These are phyloP conservation scores for Tephrocybe rancida DNA, from an alignment of 768 basidiomycete species.

Conservation along the genomic window DNA sequence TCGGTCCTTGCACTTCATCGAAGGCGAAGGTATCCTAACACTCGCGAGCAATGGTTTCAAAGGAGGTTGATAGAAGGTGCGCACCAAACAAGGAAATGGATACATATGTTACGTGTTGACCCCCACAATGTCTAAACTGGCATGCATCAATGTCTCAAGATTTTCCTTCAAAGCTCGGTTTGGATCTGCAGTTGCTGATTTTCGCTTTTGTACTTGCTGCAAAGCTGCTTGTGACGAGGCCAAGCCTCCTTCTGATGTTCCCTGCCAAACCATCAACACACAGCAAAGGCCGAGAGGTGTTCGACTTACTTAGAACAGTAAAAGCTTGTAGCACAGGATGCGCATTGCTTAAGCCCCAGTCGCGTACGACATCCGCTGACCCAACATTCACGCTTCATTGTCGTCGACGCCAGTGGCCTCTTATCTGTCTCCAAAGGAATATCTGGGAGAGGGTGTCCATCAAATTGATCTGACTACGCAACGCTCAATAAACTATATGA, in stretches of 20 bases:
- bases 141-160: no score
- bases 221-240: slow-evolving; percentile 1
- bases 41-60: no score
- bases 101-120: no score
- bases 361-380: neutral
- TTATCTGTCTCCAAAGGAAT: slow-evolving; percentile 28
- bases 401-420: neutral
- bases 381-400: neutral
- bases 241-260: slow-evolving; percentile 8
- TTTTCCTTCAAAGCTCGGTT: no score
- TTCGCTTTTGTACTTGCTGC: neutral
- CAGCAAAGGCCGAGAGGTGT: neutral
- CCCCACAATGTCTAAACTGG: no score
- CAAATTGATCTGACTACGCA: neutral
- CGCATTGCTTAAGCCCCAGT: neutral
- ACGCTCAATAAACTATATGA: no score
- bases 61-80: no score
- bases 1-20: no score
- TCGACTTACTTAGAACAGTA: slow-evolving; percentile 3
- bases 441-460: slow-evolving; percentile 49
- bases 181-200: neutral
- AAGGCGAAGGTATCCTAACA: no score
- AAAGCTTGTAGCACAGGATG: neutral
- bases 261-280: neutral
- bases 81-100: no score